Conservation (phyloP, 257 asterid genomes). For the Orobanche coerulescens region DNA sequence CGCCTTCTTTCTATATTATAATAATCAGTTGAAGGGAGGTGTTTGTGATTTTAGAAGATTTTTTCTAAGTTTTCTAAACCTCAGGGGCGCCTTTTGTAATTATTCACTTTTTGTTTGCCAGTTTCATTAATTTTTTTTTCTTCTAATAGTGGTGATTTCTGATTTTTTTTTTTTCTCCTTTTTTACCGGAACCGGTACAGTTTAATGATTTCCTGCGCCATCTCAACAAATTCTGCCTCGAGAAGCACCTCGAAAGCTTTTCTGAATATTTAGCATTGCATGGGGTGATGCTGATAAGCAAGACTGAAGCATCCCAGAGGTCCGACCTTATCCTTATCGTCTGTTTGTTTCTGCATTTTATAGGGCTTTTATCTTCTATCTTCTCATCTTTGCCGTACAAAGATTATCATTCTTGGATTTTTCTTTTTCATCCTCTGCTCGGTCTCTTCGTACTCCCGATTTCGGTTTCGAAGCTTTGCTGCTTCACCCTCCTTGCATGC, state of each 20-base stretch:
- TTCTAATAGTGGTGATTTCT: background rate
- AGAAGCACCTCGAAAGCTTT: conserved; percentile 43
- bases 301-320: conserved; percentile 81
- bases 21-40: too few relatives aligned
- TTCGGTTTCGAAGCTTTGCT: too few relatives aligned
- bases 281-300: conserved; percentile 49
- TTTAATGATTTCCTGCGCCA: conserved; percentile 62
- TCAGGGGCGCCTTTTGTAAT: background rate
- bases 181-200: conserved; percentile 67
- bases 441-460: too few relatives aligned
- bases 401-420: conserved; percentile 6
- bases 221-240: conserved; percentile 48
- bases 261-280: conserved; percentile 39
- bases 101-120: background rate
- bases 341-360: background rate
- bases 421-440: background rate
- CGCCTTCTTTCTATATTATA: conserved; percentile 4
- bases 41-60: too few relatives aligned
- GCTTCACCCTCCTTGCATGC: too few relatives aligned
- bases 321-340: conserved; percentile 19
- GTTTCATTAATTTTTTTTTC: background rate
- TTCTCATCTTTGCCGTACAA: background rate
- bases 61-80: too few relatives aligned
- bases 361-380: background rate
- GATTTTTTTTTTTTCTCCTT: too few relatives aligned